Evolutionary conservation across 2,329 filamentous ascomycete species (phyloP).

Genomic region (Alternaria infectoria): DNA sequence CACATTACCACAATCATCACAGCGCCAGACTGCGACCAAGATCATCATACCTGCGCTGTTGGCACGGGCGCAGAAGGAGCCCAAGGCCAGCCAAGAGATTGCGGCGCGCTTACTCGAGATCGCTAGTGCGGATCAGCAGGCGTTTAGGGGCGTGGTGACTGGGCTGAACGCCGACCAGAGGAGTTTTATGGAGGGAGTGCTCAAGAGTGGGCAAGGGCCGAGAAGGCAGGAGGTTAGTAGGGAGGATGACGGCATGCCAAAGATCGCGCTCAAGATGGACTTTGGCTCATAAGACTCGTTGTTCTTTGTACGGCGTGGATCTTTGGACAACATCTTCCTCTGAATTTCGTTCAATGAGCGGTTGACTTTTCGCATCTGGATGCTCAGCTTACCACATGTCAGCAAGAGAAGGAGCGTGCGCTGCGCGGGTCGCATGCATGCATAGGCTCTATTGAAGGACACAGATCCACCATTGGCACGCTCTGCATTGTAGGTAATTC

Average conservation of each 20-base stretch:
- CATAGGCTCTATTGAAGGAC: background rate
- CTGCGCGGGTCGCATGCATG: background rate
- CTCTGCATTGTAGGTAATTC: background rate
- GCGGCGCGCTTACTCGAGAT: conserved; percentile 80
- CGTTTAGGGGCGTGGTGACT: conserved; percentile 77
- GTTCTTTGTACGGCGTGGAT: background rate
- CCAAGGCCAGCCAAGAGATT: conserved; percentile 68
- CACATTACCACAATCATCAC: conserved; percentile 39
- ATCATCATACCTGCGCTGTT: conserved; percentile 80
- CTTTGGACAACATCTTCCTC: background rate
- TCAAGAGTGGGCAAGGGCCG: conserved; percentile 63
- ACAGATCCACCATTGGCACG: background rate
- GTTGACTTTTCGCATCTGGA: background rate
- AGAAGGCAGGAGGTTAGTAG: conserved; percentile 58
- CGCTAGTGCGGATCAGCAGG: conserved; percentile 73
- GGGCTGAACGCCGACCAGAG: conserved; percentile 74
- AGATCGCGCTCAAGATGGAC: conserved; percentile 93
- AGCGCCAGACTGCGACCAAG: conserved; percentile 66
- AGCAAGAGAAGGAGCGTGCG: background rate
- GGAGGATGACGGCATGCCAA: conserved; percentile 68
- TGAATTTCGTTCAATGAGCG: background rate
- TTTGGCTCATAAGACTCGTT: conserved; percentile 58
- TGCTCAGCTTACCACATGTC: background rate
- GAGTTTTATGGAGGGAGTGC: conserved; percentile 79
- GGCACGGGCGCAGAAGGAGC: conserved; percentile 69